Evolutionary conservation across 2,329 filamentous ascomycete genomes (phyloP), one percentile per base, ranked within the genome.

Genomic region (Boeremia lycopersici): DNA sequence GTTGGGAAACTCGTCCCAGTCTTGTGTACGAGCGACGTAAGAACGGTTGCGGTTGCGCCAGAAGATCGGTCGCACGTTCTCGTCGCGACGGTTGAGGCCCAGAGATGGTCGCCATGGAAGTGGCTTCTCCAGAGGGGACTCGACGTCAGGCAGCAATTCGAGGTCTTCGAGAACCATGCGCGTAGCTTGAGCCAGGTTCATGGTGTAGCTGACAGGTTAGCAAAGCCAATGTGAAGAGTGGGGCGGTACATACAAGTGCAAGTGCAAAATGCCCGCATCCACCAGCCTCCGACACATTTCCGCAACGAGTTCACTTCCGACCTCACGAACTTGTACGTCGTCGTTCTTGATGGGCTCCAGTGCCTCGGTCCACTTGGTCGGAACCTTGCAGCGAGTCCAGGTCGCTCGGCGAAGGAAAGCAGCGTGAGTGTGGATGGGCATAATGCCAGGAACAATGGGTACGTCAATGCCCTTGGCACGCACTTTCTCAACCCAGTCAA

Each of bases 1-100:
- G 81, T 99, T 99, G 51, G 95, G 95, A 68, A 97, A 99, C 75
- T 99, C 95, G 69, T 99, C 95, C 95, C 95, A 99, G 65, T 97
- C 93, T 73, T 97, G 93, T 0, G 95, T 99, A 50, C 95, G 91
- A 51, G 91, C 87, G 50, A 99, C 88, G 69, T 99, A 99, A 4
- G 93, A 96, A 72, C 95, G 92, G 77, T 96, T 95, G 54, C 95
- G 87, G 78, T 98, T 97, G 67, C 93, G 88, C 95, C 95, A 99
- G 83, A 99, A 99, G 64, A 99, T 96, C 30, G 95, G 95, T 48
- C 95, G 90, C 38, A 99, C 95, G 70, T 97, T 96, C 78, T 99
- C 95, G 42, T 91, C 90, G 68, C 93, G 86, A 42, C 95, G 87
- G 48, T 92, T 90, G 61, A 96, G 85, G 39, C 88, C 93, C 56